Base-by-base conservation (phyloP, 2,329 filamentous ascomycete genomes). In the Ophiostoma angusticollis region DNA sequence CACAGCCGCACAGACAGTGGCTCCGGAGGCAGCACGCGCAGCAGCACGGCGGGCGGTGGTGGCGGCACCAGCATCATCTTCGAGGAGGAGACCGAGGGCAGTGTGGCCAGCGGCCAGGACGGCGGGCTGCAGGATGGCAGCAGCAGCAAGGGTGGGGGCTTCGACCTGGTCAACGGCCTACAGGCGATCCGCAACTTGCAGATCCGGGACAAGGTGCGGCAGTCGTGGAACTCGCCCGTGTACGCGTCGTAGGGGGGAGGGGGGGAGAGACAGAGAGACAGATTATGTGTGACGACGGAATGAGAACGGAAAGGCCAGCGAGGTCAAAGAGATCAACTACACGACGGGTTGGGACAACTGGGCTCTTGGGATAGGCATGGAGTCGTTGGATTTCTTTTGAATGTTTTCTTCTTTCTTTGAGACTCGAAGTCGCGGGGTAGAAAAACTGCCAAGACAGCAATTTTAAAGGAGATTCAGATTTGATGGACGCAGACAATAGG, bases 181-280 rank as follows among this genome's bases (percentile, higher is more conserved):
- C 40, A 59, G 52, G 47, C 52, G 18, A 45, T 53, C 39, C 52
- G 52, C 32, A 54, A 50, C 31, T 41, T 51, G 32, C 49, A 50
- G 43, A 46, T 50, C 36, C 52, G 49, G 39, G 48, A 52, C 45
- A 58, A 61, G 51, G 55, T 54, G 34, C 59, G 60, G 35, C 43
- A 36, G 45, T 53, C 54, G 21, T 63, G 61, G 60, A 58, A 63
- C 44, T 50, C 58, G 30, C 55, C 58, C 27, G 53, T 60, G 22
- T 63, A 61, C 52, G 53, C 58, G 49, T 58, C 37, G 9, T 37
- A 16, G n/a, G n/a, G 21, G 22, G 24, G 6, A n/a, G 19, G 13
- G 21, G 11, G 19, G 31, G 31, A 11, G 21, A n/a, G 19, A n/a
- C 18, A 8, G 14, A 4, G 9, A 4, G 16, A 8, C 7, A 4